A percentile compares a stretch with the other conserved stretches of the same genome.
phyloP scores from a whole-genome alignment of 2,329 filamentous ascomycete species.

The Fusarium irregulare region DNA sequence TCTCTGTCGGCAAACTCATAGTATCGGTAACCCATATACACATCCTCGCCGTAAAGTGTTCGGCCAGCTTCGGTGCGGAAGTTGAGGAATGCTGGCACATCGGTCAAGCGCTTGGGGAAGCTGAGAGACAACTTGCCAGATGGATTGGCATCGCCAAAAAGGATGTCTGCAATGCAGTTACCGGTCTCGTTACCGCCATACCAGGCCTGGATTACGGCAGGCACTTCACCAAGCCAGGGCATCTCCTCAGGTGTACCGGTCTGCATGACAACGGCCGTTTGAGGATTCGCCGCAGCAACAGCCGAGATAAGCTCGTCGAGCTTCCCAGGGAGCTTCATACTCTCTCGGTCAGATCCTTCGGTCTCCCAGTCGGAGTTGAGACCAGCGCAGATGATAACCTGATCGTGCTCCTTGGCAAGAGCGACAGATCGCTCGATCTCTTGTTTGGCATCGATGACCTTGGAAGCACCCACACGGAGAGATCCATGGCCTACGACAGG shows the following conservation, averaged over 20 bases:
- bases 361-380: slow-evolving; percentile 86
- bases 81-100: slow-evolving; percentile 82
- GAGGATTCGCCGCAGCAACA: slow-evolving; percentile 73
- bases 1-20: slow-evolving; percentile 77
- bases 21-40: slow-evolving; percentile 84
- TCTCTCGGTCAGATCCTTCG: slow-evolving; percentile 81
- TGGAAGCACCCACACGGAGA: slow-evolving; percentile 70
- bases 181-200: slow-evolving; percentile 90
- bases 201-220: slow-evolving; percentile 79
- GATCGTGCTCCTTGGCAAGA: slow-evolving; percentile 76
- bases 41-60: slow-evolving; percentile 81
- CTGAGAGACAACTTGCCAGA: slow-evolving; percentile 79
- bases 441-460: slow-evolving; percentile 65
- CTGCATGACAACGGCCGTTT: slow-evolving; percentile 79
- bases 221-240: slow-evolving; percentile 71
- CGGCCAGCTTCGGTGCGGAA: slow-evolving; percentile 76
- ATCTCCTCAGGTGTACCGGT: slow-evolving; percentile 80
- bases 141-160: slow-evolving; percentile 80
- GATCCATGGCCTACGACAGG: slow-evolving; percentile 68
- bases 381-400: slow-evolving; percentile 82
- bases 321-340: slow-evolving; percentile 79
- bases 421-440: slow-evolving; percentile 75
- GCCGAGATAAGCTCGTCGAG: slow-evolving; percentile 76
- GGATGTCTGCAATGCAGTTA: slow-evolving; percentile 81
- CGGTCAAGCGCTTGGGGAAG: slow-evolving; percentile 74